These are phyloP conservation scores for Pisolithus orientalis DNA, from an alignment of 768 basidiomycete genomes.

Conservation along the genomic window DNA sequence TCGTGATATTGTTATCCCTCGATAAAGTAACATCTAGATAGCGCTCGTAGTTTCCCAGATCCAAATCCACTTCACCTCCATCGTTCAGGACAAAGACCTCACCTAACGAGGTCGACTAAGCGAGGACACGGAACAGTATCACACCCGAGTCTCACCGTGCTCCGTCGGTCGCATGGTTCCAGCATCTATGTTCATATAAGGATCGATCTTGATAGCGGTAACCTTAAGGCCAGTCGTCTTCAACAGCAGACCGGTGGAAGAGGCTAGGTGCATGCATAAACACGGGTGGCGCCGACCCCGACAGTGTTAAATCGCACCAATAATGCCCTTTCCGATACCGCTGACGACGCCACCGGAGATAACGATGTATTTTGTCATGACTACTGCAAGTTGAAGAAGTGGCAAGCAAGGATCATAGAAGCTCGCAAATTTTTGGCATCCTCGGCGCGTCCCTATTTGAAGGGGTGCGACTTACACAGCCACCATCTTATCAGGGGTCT, in stretches of 20 bases:
- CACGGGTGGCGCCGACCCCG: slow-evolving; percentile 7
- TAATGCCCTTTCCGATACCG: slow-evolving; percentile 98
- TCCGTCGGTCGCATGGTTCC: slow-evolving; percentile 99
- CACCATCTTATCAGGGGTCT: slow-evolving; percentile 1
- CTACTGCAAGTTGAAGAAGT: slow-evolving; percentile 5
- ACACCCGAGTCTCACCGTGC: slow-evolving; percentile 61
- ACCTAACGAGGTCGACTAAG: slow-evolving; percentile 42
- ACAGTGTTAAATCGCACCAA: slow-evolving; percentile 55
- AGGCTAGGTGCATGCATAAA: slow-evolving; percentile 53
- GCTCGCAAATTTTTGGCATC: slow-evolving; percentile 6
- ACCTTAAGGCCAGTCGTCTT: slow-evolving; percentile 95
- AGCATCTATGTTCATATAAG: slow-evolving; percentile 99
- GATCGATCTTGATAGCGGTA: slow-evolving; percentile 99
- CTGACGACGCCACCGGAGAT: slow-evolving; percentile 97
- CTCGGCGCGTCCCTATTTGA: slow-evolving; percentile 11
- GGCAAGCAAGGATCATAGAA: slow-evolving; percentile 4
- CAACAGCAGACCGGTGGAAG: slow-evolving; percentile 90
- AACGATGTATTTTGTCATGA: slow-evolving; percentile 93
- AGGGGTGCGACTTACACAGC: slow-evolving; percentile 3
- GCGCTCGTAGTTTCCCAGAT: slow-evolving; percentile 97
- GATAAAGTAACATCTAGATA: slow-evolving; percentile 94
- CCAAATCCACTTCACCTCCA: slow-evolving; percentile 96
- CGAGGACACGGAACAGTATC: slow-evolving; percentile 2
- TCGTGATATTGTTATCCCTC: slow-evolving; percentile 96
- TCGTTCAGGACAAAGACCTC: slow-evolving; percentile 99